phyloP scores from a whole-genome alignment of 257 asterid genomes.

The Nyctanthes arbortristis region DNA sequence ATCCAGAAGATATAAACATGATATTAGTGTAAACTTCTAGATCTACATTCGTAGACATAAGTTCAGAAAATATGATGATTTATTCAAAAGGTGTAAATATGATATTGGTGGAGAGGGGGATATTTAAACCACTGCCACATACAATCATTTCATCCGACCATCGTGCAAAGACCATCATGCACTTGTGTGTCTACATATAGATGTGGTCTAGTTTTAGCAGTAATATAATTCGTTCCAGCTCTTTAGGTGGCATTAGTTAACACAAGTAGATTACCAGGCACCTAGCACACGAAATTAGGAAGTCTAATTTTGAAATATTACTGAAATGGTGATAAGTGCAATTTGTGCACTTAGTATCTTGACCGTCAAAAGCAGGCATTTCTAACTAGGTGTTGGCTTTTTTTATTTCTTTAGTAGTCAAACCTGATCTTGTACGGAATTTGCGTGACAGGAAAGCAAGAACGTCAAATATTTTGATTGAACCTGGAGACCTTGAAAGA shows the following conservation, averaged over 20 bases:
- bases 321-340: neutral
- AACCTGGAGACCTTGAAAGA: too few relatives aligned
- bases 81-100: too few relatives aligned
- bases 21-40: constrained; percentile 1
- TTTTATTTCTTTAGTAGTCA: too few relatives aligned
- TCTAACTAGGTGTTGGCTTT: too few relatives aligned
- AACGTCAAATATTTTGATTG: too few relatives aligned
- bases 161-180: constrained; percentile 8
- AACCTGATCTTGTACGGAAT: too few relatives aligned
- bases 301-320: neutral
- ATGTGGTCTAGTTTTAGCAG: neutral
- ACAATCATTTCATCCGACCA: constrained; percentile 12
- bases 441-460: too few relatives aligned
- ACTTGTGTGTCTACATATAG: constrained; percentile 21
- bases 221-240: neutral
- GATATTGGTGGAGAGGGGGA: too few relatives aligned
- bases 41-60: neutral
- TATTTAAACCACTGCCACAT: constrained; percentile 10
- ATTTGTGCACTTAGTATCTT: too few relatives aligned
- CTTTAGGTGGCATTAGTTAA: neutral
- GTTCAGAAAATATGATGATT: too few relatives aligned
- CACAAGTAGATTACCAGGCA: neutral
- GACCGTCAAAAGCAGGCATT: too few relatives aligned
- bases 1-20: neutral
- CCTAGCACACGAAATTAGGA: neutral